phyloP scores from a whole-genome alignment of 352 stramenopile species.

The Nothophytophthora sp. region DNA sequence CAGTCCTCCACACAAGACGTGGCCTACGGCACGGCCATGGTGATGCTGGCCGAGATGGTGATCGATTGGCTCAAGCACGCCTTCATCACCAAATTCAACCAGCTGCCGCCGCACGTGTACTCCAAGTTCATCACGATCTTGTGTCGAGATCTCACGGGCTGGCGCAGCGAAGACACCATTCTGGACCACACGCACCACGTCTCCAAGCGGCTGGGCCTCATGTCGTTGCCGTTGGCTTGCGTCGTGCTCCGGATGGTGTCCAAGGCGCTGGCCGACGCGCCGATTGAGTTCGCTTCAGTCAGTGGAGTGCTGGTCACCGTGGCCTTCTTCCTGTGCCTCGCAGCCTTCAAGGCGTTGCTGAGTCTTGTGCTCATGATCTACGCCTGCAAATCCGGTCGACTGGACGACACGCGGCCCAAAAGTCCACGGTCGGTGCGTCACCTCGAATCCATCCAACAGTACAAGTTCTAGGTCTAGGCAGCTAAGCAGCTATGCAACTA shows the following conservation, averaged over 20 bases:
- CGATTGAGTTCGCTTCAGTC: conserved; percentile 35
- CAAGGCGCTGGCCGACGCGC: conserved; percentile 56
- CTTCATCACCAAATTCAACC: conserved; percentile 99
- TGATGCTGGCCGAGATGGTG: conserved; percentile 94
- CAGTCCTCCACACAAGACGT: conserved; percentile 83
- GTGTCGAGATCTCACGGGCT: conserved; percentile 94
- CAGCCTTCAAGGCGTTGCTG: conserved; percentile 77
- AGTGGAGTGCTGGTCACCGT: conserved; percentile 51
- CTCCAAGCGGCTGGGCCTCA: conserved; percentile 92
- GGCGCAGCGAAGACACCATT: conserved; percentile 90
- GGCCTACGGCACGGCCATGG: conserved; percentile 80
- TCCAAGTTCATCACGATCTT: conserved; percentile 95
- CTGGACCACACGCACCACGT: conserved; percentile 95
- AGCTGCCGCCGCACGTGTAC: conserved; percentile 94
- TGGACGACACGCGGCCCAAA: conserved; percentile 72
- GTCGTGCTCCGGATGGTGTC: conserved; percentile 88
- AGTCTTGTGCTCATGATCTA: conserved; percentile 84
- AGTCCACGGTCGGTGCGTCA: conserved; percentile 59
- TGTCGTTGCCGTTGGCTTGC: conserved; percentile 94
- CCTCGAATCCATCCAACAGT: conserved; percentile 63
- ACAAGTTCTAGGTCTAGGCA: conserved; percentile 43
- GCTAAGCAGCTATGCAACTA: too few species aligned
- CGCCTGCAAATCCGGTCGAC: conserved; percentile 55
- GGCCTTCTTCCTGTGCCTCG: conserved; percentile 72
- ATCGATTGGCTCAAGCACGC: conserved; percentile 99